Base-by-base conservation (phyloP, 2,329 filamentous ascomycete species). In the Talaromyces pinophilus region DNA sequence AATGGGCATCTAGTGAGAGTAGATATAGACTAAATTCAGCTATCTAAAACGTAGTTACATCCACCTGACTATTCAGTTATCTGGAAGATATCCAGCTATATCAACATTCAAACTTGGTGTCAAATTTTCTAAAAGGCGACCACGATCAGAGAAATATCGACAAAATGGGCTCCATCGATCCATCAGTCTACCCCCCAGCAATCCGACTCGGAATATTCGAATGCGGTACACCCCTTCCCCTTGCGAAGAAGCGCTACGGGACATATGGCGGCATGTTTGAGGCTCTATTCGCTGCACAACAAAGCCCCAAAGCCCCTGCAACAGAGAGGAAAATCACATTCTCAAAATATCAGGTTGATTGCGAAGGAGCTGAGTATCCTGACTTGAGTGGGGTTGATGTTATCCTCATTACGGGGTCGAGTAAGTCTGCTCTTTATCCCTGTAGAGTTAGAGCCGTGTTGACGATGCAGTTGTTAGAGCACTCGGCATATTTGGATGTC, bases 331-430 rank as follows among this genome's bases (percentile, higher is more conserved):
- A 8, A 4, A n/a, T 55, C 5, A 19, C 6, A 11, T 33, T 59
- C n/a, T 40, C 55, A 3, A 59, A 59, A 15, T 59, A 59, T 40
- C 55, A 42, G 10, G 35, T 40, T 40, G 33, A 59, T 22, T n/a
- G 15, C 5, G 55, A 59, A 19, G 55, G 55, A n/a, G 54, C 55
- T 13, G 55, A 40, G 55, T 59, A 59, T 42, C 55, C 55, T 15
- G 55, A 59, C 17, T 17, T 40, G n/a, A 22, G 19, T 22, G 33
- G 25, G 5, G 33, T 59, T n/a, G 54, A 59, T 59, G 54, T 40
- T 59, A 38, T 59, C 5, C 52, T 57, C 5, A n/a, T 42, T n/a
- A 42, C 40, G 17, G 40, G 40, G 40, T 42, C 40, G 40, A 42
- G 40, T 42, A 42, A 42, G 40, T 40, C 38, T 40, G 13, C 15